phyloP scores from a whole-genome alignment of 305 asterid genomes.

The Coffea humblotiana region DNA sequence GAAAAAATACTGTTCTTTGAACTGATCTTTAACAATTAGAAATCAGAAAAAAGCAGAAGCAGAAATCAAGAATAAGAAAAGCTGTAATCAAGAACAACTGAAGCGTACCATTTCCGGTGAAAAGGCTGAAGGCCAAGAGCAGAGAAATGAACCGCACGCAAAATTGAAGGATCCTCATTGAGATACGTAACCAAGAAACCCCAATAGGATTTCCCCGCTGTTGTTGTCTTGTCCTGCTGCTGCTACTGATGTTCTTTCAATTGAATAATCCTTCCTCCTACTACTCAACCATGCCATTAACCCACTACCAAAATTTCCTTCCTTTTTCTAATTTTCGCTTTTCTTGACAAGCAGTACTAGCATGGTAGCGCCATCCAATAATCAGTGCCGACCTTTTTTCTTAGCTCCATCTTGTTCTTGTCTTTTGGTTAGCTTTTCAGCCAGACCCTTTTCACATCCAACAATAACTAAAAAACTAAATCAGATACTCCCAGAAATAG shows the following conservation, averaged over 20 bases:
- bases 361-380: neutral
- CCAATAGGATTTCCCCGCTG: conserved; percentile 8
- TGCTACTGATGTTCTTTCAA: neutral
- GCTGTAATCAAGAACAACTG: conserved; percentile 9
- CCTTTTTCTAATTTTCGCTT: neutral
- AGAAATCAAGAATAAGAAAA: conserved; percentile 6
- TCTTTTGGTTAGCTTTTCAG: neutral
- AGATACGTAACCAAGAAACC: neutral
- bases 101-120: conserved; percentile 39
- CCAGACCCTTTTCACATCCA: conserved; percentile 10
- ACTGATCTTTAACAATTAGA: neutral
- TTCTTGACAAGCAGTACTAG: neutral
- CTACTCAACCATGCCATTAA: conserved; percentile 26
- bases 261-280: conserved; percentile 5
- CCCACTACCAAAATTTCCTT: conserved; percentile 10
- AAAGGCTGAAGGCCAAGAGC: conserved; percentile 27
- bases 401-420: neutral
- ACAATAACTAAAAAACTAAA: neutral
- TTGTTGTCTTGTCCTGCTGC: neutral
- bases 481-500: neutral
- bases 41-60: neutral
- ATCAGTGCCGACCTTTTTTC: neutral
- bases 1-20: neutral
- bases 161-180: conserved; percentile 48
- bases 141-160: conserved; percentile 17